Conservation (phyloP, 2,329 filamentous ascomycete species). For the Scedosporium minutisporum region DNA sequence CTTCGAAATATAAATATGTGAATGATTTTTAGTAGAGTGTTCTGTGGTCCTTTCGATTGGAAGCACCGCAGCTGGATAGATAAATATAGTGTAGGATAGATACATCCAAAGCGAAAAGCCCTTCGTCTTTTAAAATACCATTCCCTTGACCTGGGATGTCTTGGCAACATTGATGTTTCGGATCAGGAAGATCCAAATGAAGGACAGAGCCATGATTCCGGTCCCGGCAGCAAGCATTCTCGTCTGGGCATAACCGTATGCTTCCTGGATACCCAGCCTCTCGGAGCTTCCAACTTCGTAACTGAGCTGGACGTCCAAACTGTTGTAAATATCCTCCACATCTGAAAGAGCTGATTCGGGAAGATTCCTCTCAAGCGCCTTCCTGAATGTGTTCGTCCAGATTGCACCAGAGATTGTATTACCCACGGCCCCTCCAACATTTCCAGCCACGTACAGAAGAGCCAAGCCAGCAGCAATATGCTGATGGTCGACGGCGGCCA, state of each 20-base stretch:
- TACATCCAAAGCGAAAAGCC: too few species aligned
- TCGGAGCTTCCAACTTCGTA: slow-evolving; percentile 35
- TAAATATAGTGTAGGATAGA: too few species aligned
- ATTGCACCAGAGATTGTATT: slow-evolving; percentile 52
- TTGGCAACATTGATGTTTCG: slow-evolving; percentile 39
- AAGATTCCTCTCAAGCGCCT: slow-evolving; percentile 37
- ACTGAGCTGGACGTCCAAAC: slow-evolving; percentile 38
- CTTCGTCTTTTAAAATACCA: slow-evolving; percentile 30
- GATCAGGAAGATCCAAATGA: slow-evolving; percentile 33
- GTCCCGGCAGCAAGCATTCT: slow-evolving; percentile 33
- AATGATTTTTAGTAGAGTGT: too few species aligned
- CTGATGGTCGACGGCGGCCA: slow-evolving; percentile 51
- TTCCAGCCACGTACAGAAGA: slow-evolving; percentile 48
- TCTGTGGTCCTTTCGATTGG: too few species aligned
- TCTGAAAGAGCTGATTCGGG: slow-evolving; percentile 29
- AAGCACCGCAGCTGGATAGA: too few species aligned
- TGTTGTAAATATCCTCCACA: slow-evolving; percentile 39
- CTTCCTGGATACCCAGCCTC: slow-evolving; percentile 44
- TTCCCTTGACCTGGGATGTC: slow-evolving; percentile 40
- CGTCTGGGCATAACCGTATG: slow-evolving; percentile 44
- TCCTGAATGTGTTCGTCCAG: slow-evolving; percentile 51
- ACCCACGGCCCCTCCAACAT: slow-evolving; percentile 51
- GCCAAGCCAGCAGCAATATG: slow-evolving; percentile 53
- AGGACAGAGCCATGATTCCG: slow-evolving; percentile 20
- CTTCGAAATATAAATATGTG: too few species aligned